Conservation (phyloP, 2,329 filamentous ascomycete species). For the Erysiphe pulchra region DNA sequence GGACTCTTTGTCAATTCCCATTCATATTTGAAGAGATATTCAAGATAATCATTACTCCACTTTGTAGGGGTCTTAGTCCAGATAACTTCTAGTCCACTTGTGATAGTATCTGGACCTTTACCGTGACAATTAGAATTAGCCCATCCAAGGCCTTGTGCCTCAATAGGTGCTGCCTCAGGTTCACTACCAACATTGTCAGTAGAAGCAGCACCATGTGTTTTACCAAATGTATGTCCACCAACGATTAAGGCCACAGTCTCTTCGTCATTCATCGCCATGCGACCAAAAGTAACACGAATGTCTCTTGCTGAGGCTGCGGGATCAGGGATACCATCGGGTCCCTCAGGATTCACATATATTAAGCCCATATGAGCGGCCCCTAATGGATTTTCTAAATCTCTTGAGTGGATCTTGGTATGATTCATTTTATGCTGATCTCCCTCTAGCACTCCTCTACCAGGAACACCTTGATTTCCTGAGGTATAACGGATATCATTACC, state of each 20-base stretch:
- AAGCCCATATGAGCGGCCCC: slow-evolving; percentile 48
- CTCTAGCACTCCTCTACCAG: slow-evolving; percentile 18
- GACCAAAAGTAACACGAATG: slow-evolving; percentile 47
- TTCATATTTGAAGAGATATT: slow-evolving; percentile 54
- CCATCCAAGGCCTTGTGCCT: slow-evolving; percentile 51
- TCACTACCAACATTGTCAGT: slow-evolving; percentile 36
- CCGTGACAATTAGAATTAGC: slow-evolving; percentile 34
- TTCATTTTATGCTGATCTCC: slow-evolving; percentile 17
- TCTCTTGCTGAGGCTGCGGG: slow-evolving; percentile 42
- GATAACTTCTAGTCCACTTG: slow-evolving; percentile 51
- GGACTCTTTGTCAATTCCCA: slow-evolving; percentile 56
- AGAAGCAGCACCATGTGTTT: slow-evolving; percentile 43
- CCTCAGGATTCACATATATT: slow-evolving; percentile 65
- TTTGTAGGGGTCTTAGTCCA: slow-evolving; percentile 55
- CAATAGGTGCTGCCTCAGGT: slow-evolving; percentile 36
- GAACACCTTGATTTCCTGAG: slow-evolving; percentile 4
- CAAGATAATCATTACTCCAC: slow-evolving; percentile 51
- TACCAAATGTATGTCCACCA: slow-evolving; percentile 56
- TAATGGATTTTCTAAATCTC: slow-evolving; percentile 41
- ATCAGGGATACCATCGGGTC: slow-evolving; percentile 46
- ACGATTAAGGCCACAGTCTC: slow-evolving; percentile 60
- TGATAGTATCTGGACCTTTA: slow-evolving; percentile 48
- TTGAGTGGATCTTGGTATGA: slow-evolving; percentile 26
- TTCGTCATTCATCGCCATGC: slow-evolving; percentile 66
- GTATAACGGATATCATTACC: slow-evolving; percentile 47